Base-by-base conservation (phyloP, 2,329 filamentous ascomycete genomes). In the Ophiosphaerella narmari region DNA sequence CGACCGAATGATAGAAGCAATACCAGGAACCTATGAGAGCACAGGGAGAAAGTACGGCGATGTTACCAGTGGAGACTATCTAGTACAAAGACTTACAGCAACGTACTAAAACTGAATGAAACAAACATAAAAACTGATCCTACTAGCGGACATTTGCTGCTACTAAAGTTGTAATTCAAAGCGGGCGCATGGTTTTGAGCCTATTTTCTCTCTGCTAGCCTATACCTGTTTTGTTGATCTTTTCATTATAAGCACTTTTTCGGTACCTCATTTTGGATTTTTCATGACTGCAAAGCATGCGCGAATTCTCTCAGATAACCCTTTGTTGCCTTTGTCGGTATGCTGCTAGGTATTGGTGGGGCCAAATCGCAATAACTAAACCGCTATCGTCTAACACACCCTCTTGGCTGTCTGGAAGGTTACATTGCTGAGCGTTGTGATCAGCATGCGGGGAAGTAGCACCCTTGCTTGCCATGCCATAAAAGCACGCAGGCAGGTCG, bases 11-110 rank as follows among this genome's bases (percentile, higher is more conserved):
- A 95, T 96, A 57, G 88, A 94, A 61, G 89, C 87, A 1, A 84
- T 96, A 38, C 91, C 90, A 0, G 89, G 89, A 0, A 96, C 91
- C 0, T 93, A 84, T 66, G 79, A 81, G 45, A 73, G 87, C 52
- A 75, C 77, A 1, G 84, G 88, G 36, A 93, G 89, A 78, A 94
- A 92, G 75, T 96, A 96, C 65, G 75, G 82, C 31, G 85, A 83
- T 1, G 86, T 96, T 61, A 89, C 86, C 50, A 88, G 87, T 61
- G 90, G 90, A 2, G 84, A 94, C 12, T 97, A 96, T 67, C 74
- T 97, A 39, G 84, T 90, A 7, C 84, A 88, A 76, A 85, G 92
- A 56, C 74, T 97, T 68, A 80, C 86, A 5, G 87, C 89, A 12
- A 97, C 92, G 2, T 80, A 76, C 47, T 77, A 57, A 62, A 21